Percentiles rank a stretch among this genome's conserved stretches.
Evolutionary conservation across 768 basidiomycete genomes (phyloP).

Genomic region (Suillus fuscotomentosus): DNA sequence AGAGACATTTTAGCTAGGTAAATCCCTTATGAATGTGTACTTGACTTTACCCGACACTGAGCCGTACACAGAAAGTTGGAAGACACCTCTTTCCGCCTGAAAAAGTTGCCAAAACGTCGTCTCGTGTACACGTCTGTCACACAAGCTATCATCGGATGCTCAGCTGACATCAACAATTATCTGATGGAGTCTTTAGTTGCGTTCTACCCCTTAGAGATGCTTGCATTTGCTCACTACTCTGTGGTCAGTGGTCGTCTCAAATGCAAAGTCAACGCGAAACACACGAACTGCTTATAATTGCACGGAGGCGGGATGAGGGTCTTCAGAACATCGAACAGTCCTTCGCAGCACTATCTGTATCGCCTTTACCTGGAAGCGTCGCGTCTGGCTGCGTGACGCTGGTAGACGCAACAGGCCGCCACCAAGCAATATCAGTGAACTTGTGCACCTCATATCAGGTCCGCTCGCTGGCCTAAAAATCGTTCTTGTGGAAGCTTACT

Average conservation of each 20-base stretch:
- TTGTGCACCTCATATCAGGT: conserved; percentile 24
- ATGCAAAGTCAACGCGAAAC: not conserved
- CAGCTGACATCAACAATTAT: not conserved
- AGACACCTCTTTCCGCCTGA: not conserved
- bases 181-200: not conserved
- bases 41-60: not conserved
- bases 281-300: not conserved
- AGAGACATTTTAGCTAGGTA: not conserved
- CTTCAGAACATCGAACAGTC: not conserved
- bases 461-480: not conserved
- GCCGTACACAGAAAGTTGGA: not conserved
- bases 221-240: not conserved
- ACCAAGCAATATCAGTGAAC: conserved; percentile 24
- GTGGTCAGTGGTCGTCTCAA: not conserved
- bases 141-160: not conserved
- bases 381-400: not conserved
- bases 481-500: not conserved
- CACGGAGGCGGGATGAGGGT: conserved; percentile 7
- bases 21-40: not conserved
- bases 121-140: not conserved
- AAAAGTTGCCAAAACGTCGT: not conserved
- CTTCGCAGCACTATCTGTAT: too few relatives aligned
- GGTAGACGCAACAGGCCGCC: conserved; percentile 4
- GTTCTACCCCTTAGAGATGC: not conserved
- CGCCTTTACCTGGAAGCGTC: not conserved